Evolutionary conservation across 495 filamentous ascomycete genomes (phyloP).

Genomic region (Melanomma pulvis-pyrius): DNA sequence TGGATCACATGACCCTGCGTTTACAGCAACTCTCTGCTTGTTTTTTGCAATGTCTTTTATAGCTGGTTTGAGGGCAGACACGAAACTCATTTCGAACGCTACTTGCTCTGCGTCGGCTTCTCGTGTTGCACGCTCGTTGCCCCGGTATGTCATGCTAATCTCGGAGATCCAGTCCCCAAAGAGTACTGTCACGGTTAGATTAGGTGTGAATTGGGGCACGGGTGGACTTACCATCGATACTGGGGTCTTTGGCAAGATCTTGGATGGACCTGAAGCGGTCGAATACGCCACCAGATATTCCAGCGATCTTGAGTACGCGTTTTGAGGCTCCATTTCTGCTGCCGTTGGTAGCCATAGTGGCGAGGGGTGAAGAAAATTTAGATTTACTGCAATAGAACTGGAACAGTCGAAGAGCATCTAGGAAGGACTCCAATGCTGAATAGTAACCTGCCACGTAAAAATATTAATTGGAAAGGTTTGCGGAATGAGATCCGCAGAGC

Average conservation of each 20-base stretch:
- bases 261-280: conserved; percentile 60
- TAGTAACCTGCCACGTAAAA: background rate
- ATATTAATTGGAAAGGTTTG: background rate
- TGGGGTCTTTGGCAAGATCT: conserved; percentile 53
- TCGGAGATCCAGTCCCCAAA: conserved; percentile 63
- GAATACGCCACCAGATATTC: conserved; percentile 56
- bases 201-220: no score
- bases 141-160: conserved; percentile 54
- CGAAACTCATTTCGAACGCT: conserved; percentile 55
- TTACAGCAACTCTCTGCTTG: conserved; percentile 58
- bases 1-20: conserved; percentile 59
- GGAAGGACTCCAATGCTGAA: background rate
- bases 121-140: conserved; percentile 48
- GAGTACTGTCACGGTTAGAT: conserved; percentile 42
- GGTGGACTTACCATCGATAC: conserved; percentile 47
- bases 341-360: conserved; percentile 1
- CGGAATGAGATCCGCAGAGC: background rate
- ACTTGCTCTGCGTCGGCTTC: conserved; percentile 42
- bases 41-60: conserved; percentile 54
- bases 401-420: background rate
- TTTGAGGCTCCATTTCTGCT: conserved; percentile 1
- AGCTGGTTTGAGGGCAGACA: conserved; percentile 48
- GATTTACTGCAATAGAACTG: background rate
- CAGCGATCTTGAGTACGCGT: conserved; percentile 14
- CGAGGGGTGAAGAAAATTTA: background rate